Evolutionary conservation across 75 land plant species (phyloP), one percentile per base, ranked within the genome.

Genomic region (Pinus taeda): DNA sequence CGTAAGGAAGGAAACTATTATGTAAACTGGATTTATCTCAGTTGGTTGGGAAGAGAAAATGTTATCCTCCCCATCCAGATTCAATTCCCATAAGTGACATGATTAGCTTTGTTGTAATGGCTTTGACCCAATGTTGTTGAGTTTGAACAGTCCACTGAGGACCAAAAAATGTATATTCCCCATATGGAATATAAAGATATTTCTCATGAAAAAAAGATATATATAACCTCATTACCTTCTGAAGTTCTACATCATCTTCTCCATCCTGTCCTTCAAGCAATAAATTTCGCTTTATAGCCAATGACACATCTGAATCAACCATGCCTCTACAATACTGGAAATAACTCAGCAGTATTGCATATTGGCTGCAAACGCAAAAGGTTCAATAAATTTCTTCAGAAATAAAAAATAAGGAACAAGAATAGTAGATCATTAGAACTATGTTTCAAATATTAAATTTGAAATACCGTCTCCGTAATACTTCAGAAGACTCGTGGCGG

Each of bases 291-390:
- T 94, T 81, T 18, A 91, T 79, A 57, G 95, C 74, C 60, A 81
- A 61, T 21, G 99, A 91, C 30, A 97, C 81, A 83, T 92, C 93
- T 36, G 92, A 86, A 87, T 91, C 85, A 76, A 97, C 79, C 62
- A 88, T 82, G 73, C 94, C 93, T 62, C 75, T 90, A 75, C 98
- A 97, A 75, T 97, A 94, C 79, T 92, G 97, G 74, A 94, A 91
- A 77, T 97, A 97, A 77, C 89, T 86, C 12, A 97, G 83, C 49
- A 97, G 79, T 71, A 93, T 85, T 55, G 99, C 93, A 83, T 92
- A 97, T 78, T 94, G 99, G 59, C 99, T 97, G 85, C 26, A 78
- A 56, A 71, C 4, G 29, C 15, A 71, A 65, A 75, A 75, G 60
- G 26, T 53, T 18, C 57, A 20, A 33, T 30, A 20, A 79, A 29